Conservation (phyloP, 129 eudicot genomes). For the Flaveria bidentis region DNA sequence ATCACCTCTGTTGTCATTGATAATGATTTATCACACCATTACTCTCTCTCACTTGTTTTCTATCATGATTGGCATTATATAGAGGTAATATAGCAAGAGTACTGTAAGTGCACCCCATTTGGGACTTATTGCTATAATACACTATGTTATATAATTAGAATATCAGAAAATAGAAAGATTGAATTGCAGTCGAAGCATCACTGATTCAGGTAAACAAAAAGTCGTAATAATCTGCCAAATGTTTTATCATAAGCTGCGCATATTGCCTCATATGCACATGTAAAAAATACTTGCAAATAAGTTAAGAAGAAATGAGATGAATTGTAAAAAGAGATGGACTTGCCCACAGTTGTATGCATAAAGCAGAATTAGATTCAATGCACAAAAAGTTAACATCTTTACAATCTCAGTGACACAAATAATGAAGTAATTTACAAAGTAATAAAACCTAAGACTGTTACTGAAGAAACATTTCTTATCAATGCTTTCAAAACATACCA, state of each 20-base stretch:
- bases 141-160: not conserved
- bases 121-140: not conserved
- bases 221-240: conserved; percentile 7
- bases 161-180: not conserved
- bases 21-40: not conserved
- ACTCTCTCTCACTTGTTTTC: not conserved
- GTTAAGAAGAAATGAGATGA: conserved; percentile 1
- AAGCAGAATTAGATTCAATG: conserved; percentile 5
- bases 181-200: not conserved
- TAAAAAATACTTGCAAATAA: conserved; percentile 37
- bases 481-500: not conserved
- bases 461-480: not conserved
- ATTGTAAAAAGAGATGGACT: not conserved
- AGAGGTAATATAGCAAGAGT: not conserved
- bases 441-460: not conserved
- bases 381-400: not conserved
- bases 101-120: not conserved
- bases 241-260: conserved; percentile 16
- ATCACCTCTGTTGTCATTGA: not conserved
- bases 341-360: conserved; percentile 7
- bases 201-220: not conserved
- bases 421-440: conserved; percentile 1
- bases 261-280: conserved; percentile 33
- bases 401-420: conserved; percentile 3
- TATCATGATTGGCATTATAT: not conserved